Evolutionary conservation across 495 filamentous ascomycete genomes (phyloP), one percentile per base, ranked within the genome.

Genomic region (Penicillium maclennaniae): DNA sequence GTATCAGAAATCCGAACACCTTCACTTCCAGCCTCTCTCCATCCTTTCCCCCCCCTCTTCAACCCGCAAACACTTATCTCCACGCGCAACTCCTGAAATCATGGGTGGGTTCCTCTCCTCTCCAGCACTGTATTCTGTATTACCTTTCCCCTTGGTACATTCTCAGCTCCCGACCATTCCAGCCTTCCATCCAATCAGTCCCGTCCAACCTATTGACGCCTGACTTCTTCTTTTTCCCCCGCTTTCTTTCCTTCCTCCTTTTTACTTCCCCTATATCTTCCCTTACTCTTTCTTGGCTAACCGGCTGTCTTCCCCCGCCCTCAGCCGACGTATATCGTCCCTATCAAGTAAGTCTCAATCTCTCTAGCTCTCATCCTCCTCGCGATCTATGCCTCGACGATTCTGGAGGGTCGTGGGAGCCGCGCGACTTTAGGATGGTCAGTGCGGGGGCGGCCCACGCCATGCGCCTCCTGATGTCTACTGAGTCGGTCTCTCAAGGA

Each of bases 321-420:
- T 59, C 63, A 76, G 77, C 75, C 60, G 78, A 81, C 76, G 74
- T 79, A 38, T 81, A 81, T 69, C 78, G 78, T 39, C 78, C 78
- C 58, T 73, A 70, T 59, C 72, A 74, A 72, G 78, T 81, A 73
- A 76, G 78, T 81, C 27, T 36, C 12, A 12, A 20, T 56, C 14
- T 55, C 14, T 44, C 47, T 21, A 43, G 37, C 51, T 36, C 25
- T 49, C 12, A 34, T 21, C 31, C 27, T n/a, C 47, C 37, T 47
- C 23, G 47, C 20, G 20, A 40, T 50, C 45, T 43, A 36, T 23
- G 48, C 37, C 51, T 50, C 43, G 54, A 39, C 36, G 46, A 49
- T 50, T 19, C 38, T 21, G 25, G 45, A 20, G 25, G 21, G 43
- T 40, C 31, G 9, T 23, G 38, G 26, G 5, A 23, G 23, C 23